Evolutionary conservation across 768 basidiomycete species (phyloP).

Genomic region (Daedaleopsis sinensis): DNA sequence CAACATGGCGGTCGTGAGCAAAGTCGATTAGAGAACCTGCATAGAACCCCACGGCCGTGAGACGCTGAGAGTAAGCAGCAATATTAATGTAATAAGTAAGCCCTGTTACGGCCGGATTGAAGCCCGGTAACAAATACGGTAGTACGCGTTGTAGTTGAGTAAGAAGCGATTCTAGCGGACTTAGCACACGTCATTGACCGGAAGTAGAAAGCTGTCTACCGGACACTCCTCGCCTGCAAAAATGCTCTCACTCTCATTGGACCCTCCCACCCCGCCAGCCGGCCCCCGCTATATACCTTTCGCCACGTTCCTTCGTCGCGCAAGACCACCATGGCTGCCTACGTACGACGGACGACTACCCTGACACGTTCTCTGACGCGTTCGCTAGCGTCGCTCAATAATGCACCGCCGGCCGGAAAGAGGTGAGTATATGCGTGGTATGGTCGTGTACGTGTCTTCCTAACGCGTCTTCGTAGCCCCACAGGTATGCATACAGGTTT

Average conservation of each 20-base stretch:
- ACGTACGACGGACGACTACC: constrained; percentile 23
- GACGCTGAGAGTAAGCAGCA: neutral
- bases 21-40: too few relatives aligned
- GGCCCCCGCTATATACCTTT: constrained; percentile 3
- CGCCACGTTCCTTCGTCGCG: neutral
- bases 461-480: constrained; percentile 20
- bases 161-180: neutral
- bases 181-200: neutral
- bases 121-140: neutral
- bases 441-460: neutral
- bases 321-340: constrained; percentile 18
- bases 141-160: neutral
- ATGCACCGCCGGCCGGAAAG: constrained; percentile 41
- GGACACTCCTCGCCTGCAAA: neutral
- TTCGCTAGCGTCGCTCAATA: constrained; percentile 49
- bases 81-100: neutral
- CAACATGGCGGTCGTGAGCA: too few relatives aligned
- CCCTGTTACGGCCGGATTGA: too few relatives aligned
- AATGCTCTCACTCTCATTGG: constrained; percentile 18
- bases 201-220: neutral
- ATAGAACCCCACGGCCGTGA: too few relatives aligned
- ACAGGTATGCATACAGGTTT: constrained; percentile 24
- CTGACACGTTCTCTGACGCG: constrained; percentile 37
- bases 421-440: constrained; percentile 37
- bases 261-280: constrained; percentile 12